phyloP scores from a whole-genome alignment of 306 rosid species.

The Gleditsia sinensis region DNA sequence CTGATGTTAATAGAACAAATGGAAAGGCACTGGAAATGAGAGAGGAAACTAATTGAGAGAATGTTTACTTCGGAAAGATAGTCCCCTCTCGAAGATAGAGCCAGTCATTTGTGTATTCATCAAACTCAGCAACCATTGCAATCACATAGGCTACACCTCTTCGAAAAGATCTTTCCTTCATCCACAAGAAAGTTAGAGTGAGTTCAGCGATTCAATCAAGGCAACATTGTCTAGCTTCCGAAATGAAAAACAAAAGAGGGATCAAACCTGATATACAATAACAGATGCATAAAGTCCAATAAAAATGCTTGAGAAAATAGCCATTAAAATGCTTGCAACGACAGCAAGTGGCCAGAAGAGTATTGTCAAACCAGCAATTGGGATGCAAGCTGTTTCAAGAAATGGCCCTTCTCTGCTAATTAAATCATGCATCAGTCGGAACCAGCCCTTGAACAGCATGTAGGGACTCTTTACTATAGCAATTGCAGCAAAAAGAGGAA shows the following conservation, averaged over 20 bases:
- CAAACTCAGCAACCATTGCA: constrained; percentile 93
- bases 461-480: constrained; percentile 62
- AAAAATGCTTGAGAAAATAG: constrained; percentile 67
- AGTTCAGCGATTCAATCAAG: constrained; percentile 31
- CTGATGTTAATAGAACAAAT: constrained; percentile 30
- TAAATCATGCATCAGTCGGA: constrained; percentile 56
- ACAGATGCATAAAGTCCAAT: constrained; percentile 75
- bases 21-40: not conserved
- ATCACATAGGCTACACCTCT: constrained; percentile 75
- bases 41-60: constrained; percentile 25
- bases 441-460: constrained; percentile 68
- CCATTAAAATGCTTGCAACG: constrained; percentile 62
- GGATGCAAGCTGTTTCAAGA: constrained; percentile 87
- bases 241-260: constrained; percentile 5
- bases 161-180: constrained; percentile 79
- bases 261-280: constrained; percentile 77
- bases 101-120: constrained; percentile 89
- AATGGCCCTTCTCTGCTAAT: constrained; percentile 89
- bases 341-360: constrained; percentile 87
- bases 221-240: not conserved
- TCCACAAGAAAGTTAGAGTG: constrained; percentile 27
- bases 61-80: constrained; percentile 70
- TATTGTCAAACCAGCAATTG: constrained; percentile 85
- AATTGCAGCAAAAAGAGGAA: constrained; percentile 55
- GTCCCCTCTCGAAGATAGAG: constrained; percentile 86